Evolutionary conservation across 306 rosid genomes (phyloP), one percentile per base, ranked within the genome.

Genomic region (Fragaria ananassa): DNA sequence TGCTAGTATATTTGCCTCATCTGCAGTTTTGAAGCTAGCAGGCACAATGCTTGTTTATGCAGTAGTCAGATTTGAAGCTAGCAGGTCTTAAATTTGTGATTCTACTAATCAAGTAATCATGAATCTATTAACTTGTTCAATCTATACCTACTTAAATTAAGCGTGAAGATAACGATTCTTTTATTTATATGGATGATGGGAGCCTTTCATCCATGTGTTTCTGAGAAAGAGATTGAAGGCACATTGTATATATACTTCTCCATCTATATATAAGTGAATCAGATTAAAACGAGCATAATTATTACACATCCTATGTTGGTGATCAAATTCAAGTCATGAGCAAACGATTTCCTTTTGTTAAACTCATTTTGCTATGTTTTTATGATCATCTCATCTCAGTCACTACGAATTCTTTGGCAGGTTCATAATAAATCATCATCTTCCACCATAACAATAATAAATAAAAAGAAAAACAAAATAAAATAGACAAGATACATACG

Each of bases 51-150:
- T 14, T 62, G 68, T 62, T 4, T 5, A 62, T 14, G 37, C 34
- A 31, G 68, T 62, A 14, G 21, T 62, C 68, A 27, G 21, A 39
- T 62, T 62, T 62, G 42, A 62, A 62, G 68, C 42, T 62, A 62
- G 39, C 68, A 12, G 8, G 39, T 4, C 68, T 31, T 62, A 7
- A 41, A 41, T 41, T 61, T 62, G 21, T 27, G 42, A 62, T 62
- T 31, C 12, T 31, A 4, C 21, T 62, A 15, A 62, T 62, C 42
- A 62, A 14, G 39, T 62, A 15, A 62, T 62, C 42, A 62, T 31
- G 39, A 62, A 62, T 5, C 21, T 31, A 37, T 62, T 29, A 15
- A 5, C 3, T 1, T 13, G 29, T n/a, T 12, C 9, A 27, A 61
- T 61, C 9, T 14, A 29, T 15, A 14, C 68, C 68, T 4, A 31